Evolutionary conservation across 129 eudicot genomes (phyloP), one percentile per base, ranked within the genome.

Genomic region (Silybum marianum): DNA sequence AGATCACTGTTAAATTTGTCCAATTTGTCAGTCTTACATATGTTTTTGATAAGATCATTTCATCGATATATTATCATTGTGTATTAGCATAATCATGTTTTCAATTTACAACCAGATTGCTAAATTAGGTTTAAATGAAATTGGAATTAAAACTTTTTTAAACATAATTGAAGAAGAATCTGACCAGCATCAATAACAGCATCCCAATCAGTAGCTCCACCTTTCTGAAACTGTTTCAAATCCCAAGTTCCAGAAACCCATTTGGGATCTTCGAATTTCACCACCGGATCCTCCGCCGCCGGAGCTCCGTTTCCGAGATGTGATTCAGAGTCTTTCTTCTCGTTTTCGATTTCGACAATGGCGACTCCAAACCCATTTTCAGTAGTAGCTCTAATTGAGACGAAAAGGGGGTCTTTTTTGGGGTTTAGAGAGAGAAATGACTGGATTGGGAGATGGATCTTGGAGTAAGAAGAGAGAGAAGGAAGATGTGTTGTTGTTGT

Each of bases 141-240:
- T 4, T 13, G 19, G 46, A 23, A 40, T 40, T 40, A 40, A 0
- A 10, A 40, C 48, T 8, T 40, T 40, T 40, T 40, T 40, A 9
- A 13, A 10, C 46, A 40, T 9, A 40, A 8, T 40, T 1, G 12
- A 40, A 40, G 14, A 40, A 71, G 34, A 82, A 73, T 39, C 70
- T 87, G 22, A 95, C 99, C 99, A 80, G 99, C 99, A 95, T 95
- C 99, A 87, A 95, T 93, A 63, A 95, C 97, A 82, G 91, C 93
- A 88, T 95, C 98, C 99, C 99, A 95, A 69, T 91, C 87, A 39
- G 97, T 89, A 34, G 84, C 82, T 22, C 99, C 99, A 84, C 80
- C 88, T 75, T 93, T 95, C 79, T 84, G 84, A 84, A 95, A 95
- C 89, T 86, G 93, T 82, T 84, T 87, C 82, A 95, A 84, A 66